phyloP scores from a whole-genome alignment of 495 filamentous ascomycete genomes.

The Endocarpon pusillum region DNA sequence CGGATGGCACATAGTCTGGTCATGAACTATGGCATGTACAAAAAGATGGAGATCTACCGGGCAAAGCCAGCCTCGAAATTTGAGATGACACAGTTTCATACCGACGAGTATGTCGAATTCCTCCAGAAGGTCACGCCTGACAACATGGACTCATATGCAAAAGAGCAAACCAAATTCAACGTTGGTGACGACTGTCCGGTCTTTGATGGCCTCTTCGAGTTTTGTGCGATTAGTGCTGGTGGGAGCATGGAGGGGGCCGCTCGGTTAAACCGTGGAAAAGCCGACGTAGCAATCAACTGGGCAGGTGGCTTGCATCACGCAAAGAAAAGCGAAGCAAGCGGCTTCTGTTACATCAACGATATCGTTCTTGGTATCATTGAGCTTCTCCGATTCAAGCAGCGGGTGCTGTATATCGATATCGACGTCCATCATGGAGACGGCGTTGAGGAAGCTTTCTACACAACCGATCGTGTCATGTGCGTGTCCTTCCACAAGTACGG shows the following conservation, averaged over 20 bases:
- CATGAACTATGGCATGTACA: conserved; percentile 98
- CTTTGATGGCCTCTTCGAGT: conserved; percentile 95
- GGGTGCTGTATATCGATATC: conserved; percentile 94
- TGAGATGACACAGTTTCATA: conserved; percentile 99
- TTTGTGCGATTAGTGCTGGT: conserved; percentile 92
- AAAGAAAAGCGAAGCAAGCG: conserved; percentile 90
- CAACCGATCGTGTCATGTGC: conserved; percentile 96
- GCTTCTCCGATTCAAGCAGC: conserved; percentile 80
- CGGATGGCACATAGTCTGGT: conserved; percentile 91
- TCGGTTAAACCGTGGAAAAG: conserved; percentile 79
- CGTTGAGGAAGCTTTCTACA: conserved; percentile 95
- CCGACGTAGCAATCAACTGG: conserved; percentile 96
- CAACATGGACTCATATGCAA: conserved; percentile 88
- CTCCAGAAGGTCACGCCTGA: conserved; percentile 90
- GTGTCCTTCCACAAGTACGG: conserved; percentile 98
- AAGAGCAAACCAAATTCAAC: conserved; percentile 93
- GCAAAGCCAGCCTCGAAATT: conserved; percentile 90
- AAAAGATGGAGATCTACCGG: conserved; percentile 97
- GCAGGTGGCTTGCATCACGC: conserved; percentile 94
- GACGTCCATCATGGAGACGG: conserved; percentile 98
- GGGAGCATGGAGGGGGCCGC: conserved; percentile 96
- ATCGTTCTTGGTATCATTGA: conserved; percentile 95
- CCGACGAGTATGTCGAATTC: conserved; percentile 98
- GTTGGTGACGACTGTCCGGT: conserved; percentile 97
- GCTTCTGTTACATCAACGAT: conserved; percentile 98